Evolutionary conservation across 2,329 filamentous ascomycete species (phyloP).

Genomic region (Xylariaceae sp.): DNA sequence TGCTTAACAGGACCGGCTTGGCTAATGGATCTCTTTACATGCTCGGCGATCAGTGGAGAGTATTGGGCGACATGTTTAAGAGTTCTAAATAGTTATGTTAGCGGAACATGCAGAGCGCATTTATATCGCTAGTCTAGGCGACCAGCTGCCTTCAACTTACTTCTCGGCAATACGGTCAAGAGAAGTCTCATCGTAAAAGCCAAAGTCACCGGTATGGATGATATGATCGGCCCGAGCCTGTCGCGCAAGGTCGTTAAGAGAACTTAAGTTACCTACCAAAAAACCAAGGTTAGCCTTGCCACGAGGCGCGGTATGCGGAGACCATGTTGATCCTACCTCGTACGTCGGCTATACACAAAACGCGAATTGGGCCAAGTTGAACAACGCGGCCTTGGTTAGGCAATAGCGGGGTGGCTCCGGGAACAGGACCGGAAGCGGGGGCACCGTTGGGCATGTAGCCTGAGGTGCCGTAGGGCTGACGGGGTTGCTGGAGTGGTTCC

Average conservation of each 20-base stretch:
- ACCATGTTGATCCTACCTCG: conserved; percentile 47
- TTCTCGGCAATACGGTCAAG: conserved; percentile 97
- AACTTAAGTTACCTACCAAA: conserved; percentile 77
- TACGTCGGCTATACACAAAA: conserved; percentile 67
- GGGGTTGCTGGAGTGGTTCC: conserved; percentile 31
- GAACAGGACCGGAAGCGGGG: conserved; percentile 42
- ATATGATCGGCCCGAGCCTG: conserved; percentile 95
- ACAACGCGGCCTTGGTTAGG: conserved; percentile 63
- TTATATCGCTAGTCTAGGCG: neutral
- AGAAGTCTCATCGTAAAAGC: conserved; percentile 96
- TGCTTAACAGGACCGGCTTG: conserved; percentile 74
- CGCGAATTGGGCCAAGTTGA: conserved; percentile 59
- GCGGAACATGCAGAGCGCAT: neutral
- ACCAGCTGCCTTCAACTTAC: conserved; percentile 46
- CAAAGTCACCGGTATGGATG: conserved; percentile 97
- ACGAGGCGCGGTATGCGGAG: conserved; percentile 4
- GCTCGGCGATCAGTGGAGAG: conserved; percentile 84
- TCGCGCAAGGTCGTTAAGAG: conserved; percentile 92
- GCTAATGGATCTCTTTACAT: conserved; percentile 61
- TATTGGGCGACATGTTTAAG: conserved; percentile 98
- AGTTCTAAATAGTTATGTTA: conserved; percentile 53
- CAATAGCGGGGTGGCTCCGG: conserved; percentile 58
- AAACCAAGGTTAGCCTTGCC: conserved; percentile 17
- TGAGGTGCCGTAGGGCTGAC: conserved; percentile 42
- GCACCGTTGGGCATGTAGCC: conserved; percentile 61